A percentile compares a stretch with the other conserved stretches of the same genome.
Evolutionary conservation across 108 stramenopile genomes (phyloP).

Genomic region (Cyclotella baltica): DNA sequence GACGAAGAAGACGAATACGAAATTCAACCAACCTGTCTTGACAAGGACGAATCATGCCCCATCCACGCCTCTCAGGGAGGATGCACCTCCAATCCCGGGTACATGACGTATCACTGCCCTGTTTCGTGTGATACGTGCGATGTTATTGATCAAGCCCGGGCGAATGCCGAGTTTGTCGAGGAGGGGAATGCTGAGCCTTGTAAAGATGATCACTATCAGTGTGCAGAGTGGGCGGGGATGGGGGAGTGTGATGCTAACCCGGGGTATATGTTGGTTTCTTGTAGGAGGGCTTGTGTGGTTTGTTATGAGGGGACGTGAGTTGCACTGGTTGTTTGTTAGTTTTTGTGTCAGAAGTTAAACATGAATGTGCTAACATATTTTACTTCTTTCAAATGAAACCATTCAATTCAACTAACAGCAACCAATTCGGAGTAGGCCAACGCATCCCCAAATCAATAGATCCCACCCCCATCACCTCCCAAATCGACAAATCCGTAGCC

Average conservation of each 20-base stretch:
- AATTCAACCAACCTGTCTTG: slow-evolving; percentile 15
- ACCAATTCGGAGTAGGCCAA: slow-evolving; percentile 43
- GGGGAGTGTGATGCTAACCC: slow-evolving; percentile 63
- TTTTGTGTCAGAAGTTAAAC: background rate
- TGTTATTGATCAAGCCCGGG: background rate
- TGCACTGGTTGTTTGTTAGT: background rate
- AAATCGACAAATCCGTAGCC: slow-evolving; percentile 20
- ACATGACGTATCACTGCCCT: slow-evolving; percentile 56
- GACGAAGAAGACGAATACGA: slow-evolving; percentile 16
- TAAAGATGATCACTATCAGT: slow-evolving; percentile 42
- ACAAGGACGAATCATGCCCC: slow-evolving; percentile 36
- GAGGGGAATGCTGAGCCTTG: slow-evolving; percentile 21
- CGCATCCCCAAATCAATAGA: too few relatives aligned
- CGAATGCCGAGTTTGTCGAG: slow-evolving; percentile 13
- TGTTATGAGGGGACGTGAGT: slow-evolving; percentile 41
- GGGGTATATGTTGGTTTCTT: slow-evolving; percentile 46
- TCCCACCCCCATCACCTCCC: too few relatives aligned
- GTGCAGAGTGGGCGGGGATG: slow-evolving; percentile 52
- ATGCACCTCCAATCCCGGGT: slow-evolving; percentile 57
- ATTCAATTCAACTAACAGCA: slow-evolving; percentile 8
- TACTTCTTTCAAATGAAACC: background rate
- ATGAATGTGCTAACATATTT: background rate
- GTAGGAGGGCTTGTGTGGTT: slow-evolving; percentile 35
- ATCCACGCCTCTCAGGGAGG: slow-evolving; percentile 42
- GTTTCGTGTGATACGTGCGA: slow-evolving; percentile 31